Evolutionary conservation across 2,329 filamentous ascomycete species (phyloP).

Genomic region (Geosmithia flava): DNA sequence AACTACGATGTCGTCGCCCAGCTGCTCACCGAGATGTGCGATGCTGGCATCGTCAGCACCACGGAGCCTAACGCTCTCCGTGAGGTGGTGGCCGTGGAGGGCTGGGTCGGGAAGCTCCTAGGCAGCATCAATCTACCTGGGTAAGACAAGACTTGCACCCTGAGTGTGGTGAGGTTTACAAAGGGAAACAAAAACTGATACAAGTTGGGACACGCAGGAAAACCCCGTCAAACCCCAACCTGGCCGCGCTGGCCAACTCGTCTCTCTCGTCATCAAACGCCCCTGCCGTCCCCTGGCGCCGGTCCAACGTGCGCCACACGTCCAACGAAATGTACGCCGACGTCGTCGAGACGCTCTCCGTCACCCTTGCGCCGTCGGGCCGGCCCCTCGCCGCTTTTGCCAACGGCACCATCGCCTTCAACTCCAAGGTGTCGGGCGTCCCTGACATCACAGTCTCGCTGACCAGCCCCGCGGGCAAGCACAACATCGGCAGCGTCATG

Average conservation of each 20-base stretch:
- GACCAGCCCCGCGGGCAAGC: constrained; percentile 68
- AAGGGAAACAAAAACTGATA: neutral
- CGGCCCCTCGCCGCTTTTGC: constrained; percentile 76
- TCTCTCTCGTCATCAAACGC: constrained; percentile 31
- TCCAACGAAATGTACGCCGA: constrained; percentile 97
- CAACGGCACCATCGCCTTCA: constrained; percentile 89
- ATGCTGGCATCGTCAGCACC: constrained; percentile 77
- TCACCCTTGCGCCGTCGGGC: constrained; percentile 84
- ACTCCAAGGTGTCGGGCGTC: constrained; percentile 85
- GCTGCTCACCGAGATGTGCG: constrained; percentile 89
- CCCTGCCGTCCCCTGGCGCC: constrained; percentile 68
- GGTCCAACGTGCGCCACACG: constrained; percentile 86
- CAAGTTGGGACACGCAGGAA: constrained; percentile 18
- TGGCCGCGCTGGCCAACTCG: constrained; percentile 23
- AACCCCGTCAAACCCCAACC: constrained; percentile 21
- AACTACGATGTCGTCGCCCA: constrained; percentile 93
- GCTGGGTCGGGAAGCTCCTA: constrained; percentile 77
- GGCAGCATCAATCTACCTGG: constrained; percentile 77
- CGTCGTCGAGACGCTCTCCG: constrained; percentile 77
- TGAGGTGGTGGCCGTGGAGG: constrained; percentile 85
- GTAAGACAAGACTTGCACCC: constrained; percentile 19
- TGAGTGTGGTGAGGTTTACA: neutral
- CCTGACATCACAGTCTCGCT: constrained; percentile 80
- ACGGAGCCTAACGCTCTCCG: constrained; percentile 88
- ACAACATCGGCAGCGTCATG: constrained; percentile 61